Evolutionary conservation across 2,329 filamentous ascomycete species (phyloP).

Genomic region (Arthrobotrys pseudoclavata): DNA sequence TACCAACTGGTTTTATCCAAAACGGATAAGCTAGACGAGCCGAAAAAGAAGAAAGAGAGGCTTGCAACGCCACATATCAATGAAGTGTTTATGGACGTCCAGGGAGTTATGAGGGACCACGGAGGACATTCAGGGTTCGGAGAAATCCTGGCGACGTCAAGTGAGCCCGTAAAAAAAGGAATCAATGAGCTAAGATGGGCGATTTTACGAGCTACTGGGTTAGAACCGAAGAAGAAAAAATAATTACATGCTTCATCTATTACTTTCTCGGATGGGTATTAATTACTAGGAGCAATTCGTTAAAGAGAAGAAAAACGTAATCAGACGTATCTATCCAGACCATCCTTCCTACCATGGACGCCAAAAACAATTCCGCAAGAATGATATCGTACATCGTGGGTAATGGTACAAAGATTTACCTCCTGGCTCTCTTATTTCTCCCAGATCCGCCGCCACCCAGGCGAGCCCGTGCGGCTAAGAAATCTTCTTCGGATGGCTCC

Average conservation of each 20-base stretch:
- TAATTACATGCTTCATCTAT: conserved; percentile 43
- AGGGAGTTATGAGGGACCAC: conserved; percentile 65
- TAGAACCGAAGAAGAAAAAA: conserved; percentile 67
- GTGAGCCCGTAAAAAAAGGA: conserved; percentile 70
- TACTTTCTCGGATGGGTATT: background rate
- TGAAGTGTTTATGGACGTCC: conserved; percentile 65
- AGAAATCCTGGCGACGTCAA: conserved; percentile 73
- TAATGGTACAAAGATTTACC: conserved; percentile 22
- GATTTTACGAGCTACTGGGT: conserved; percentile 74
- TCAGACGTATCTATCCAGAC: conserved; percentile 34
- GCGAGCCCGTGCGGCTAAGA: conserved; percentile 52
- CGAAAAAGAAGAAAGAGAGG: conserved; percentile 63
- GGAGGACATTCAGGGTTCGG: conserved; percentile 69
- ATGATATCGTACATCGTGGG: conserved; percentile 39
- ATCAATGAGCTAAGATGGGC: conserved; percentile 76
- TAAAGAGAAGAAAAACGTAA: conserved; percentile 24
- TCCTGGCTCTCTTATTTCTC: conserved; percentile 51
- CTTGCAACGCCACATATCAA: conserved; percentile 65
- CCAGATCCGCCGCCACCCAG: conserved; percentile 31
- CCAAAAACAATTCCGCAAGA: conserved; percentile 43
- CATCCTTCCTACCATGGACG: conserved; percentile 40
- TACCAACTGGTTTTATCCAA: conserved; percentile 78
- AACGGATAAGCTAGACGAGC: conserved; percentile 71
- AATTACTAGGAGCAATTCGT: conserved; percentile 3
- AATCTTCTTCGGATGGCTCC: conserved; percentile 66